These are phyloP conservation scores for Trichoderma hamatum DNA, from an alignment of 2,329 filamentous ascomycete genomes.

Conservation along the genomic window DNA sequence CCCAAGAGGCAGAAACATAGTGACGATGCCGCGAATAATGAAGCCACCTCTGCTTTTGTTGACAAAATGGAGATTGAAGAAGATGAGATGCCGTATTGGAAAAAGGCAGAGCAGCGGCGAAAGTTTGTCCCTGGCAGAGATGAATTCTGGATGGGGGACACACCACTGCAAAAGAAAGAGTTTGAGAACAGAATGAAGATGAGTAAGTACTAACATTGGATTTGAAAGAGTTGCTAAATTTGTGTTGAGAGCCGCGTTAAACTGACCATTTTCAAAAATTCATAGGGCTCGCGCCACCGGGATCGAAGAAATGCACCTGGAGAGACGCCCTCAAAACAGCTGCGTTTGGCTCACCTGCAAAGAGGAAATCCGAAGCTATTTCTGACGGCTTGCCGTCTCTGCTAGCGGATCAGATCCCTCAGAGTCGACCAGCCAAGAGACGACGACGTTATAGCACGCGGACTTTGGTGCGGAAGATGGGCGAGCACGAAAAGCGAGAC, in stretches of 20 bases:
- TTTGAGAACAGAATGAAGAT: conserved; percentile 31
- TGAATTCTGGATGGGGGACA: conserved; percentile 39
- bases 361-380: not conserved
- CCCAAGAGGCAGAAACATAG: not conserved
- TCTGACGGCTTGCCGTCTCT: not conserved
- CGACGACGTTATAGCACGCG: not conserved
- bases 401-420: not conserved
- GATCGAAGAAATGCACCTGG: not conserved
- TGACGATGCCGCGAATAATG: not conserved
- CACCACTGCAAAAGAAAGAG: conserved; percentile 35
- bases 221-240: not conserved
- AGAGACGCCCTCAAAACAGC: not conserved
- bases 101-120: conserved; percentile 8
- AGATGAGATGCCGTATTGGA: conserved; percentile 14
- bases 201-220: conserved; percentile 4
- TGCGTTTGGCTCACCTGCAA: not conserved
- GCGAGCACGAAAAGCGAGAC: not conserved
- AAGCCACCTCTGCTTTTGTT: not conserved
- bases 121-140: conserved; percentile 33
- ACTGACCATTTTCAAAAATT: not conserved
- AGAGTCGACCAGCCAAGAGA: conserved; percentile 18
- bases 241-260: not conserved
- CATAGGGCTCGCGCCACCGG: not conserved
- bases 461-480: not conserved
- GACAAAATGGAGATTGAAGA: conserved; percentile 6